These are phyloP conservation scores for Stramenopiles sp. DNA, from an alignment of 352 stramenopile species.

Conservation along the genomic window DNA sequence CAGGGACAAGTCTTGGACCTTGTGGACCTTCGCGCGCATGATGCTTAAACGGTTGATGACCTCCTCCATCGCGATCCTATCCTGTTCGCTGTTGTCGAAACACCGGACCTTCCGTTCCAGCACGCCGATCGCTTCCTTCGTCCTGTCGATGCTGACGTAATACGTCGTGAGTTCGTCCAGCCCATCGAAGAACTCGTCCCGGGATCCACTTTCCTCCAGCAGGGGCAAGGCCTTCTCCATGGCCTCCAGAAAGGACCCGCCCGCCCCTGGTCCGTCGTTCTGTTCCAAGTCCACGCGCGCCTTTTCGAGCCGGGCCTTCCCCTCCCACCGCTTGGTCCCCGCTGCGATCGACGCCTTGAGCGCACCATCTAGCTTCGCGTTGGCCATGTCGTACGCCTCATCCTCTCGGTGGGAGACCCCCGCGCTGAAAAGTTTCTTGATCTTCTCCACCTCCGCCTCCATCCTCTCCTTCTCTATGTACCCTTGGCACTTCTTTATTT, in stretches of 20 bases:
- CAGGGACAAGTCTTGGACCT: neutral
- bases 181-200: neutral
- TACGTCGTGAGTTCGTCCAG: neutral
- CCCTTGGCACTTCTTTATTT: neutral
- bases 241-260: neutral
- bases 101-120: neutral
- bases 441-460: neutral
- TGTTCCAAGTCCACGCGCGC: neutral
- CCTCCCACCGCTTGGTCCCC: neutral
- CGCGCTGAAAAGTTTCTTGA: neutral
- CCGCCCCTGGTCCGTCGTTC: neutral
- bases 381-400: neutral
- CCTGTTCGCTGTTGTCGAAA: neutral
- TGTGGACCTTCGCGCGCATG: neutral
- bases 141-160: neutral
- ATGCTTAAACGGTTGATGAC: neutral
- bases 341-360: neutral
- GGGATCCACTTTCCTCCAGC: neutral
- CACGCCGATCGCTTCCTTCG: neutral
- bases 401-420: neutral
- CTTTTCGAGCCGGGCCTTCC: neutral
- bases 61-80: neutral
- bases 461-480: neutral
- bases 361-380: neutral
- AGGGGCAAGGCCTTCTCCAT: neutral